A percentile compares a stretch with the other conserved stretches of the same genome.
Conservation (phyloP, 352 stramenopile species). For the Nothophytophthora sp. region DNA sequence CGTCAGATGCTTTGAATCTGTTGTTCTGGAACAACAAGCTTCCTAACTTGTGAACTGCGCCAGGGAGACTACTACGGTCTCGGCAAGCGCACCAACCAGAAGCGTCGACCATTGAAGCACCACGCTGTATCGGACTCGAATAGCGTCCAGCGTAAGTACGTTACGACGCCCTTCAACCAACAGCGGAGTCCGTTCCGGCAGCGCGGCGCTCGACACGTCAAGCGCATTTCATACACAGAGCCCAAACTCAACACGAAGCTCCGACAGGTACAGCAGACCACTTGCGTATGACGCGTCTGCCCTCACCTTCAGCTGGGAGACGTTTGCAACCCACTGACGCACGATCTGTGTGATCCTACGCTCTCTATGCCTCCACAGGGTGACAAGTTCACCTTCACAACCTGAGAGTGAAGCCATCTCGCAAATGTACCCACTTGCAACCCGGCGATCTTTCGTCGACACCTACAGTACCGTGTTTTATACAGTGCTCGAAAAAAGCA, state of each 20-base stretch:
- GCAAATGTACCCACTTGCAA: slow-evolving; percentile 1
- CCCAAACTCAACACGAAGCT: slow-evolving; percentile 85
- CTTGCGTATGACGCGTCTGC: too few relatives aligned
- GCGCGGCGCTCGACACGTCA: slow-evolving; percentile 28
- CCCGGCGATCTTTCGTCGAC: slow-evolving; percentile 4
- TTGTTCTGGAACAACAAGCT: background rate
- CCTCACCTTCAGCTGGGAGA: too few relatives aligned
- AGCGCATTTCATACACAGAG: slow-evolving; percentile 61
- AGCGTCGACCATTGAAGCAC: slow-evolving; percentile 11
- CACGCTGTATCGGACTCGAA: slow-evolving; percentile 12
- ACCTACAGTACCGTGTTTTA: too few relatives aligned
- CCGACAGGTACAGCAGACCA: slow-evolving; percentile 52
- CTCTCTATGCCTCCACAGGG: too few relatives aligned
- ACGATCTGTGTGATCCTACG: too few relatives aligned
- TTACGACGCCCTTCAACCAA: slow-evolving; percentile 13
- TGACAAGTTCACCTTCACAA: slow-evolving; percentile 81
- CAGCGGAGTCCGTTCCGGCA: slow-evolving; percentile 20
- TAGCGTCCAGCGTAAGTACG: slow-evolving; percentile 13
- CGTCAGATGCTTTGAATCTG: too few relatives aligned
- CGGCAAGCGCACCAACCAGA: slow-evolving; percentile 28
- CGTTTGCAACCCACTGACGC: too few relatives aligned
- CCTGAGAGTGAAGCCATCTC: slow-evolving; percentile 32
- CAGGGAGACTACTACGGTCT: slow-evolving; percentile 77
- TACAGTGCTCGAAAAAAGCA: too few relatives aligned
- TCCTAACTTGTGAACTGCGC: slow-evolving; percentile 6